Base-by-base conservation (phyloP, 2,329 filamentous ascomycete genomes). In the Parascedosporium putredinis region DNA sequence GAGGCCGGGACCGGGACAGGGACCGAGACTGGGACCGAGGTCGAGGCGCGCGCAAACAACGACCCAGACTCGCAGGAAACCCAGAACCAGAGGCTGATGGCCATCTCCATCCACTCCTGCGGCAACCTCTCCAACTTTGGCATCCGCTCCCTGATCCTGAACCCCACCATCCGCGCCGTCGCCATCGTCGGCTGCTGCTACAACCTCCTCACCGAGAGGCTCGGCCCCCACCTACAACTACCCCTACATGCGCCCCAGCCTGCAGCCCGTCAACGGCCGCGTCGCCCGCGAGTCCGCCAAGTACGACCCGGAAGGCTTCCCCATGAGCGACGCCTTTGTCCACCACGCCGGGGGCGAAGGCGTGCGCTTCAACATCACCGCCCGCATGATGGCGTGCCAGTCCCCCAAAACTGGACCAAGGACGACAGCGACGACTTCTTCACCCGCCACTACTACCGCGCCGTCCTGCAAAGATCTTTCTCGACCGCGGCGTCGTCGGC, bases 121-220 rank as follows among this genome's bases (percentile, higher is more conserved):
- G 93, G 93, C 24, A 97, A 98, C 57, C 80, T 98, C n/a, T 86
- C 94, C 1, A 93, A 98, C 64, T 90, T 94, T 62, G 93, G 87
- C 8, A 83, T 98, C 51, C 83, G 88, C 12, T 94, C 91, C 1
- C 76, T 98, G 18, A 68, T 90, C 2, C 69, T 94, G 51, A 97
- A 96, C 61, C 84, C 86, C 0, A 78, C 82, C 4, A 90, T 97
- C 50, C 80, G 81, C 27, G 88, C 89, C n/a, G 84, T 97, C 20
- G 91, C 91, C 51, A 90, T 98, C 62, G 88, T 98, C 53, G 93
- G 93, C 44, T 98, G 93, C 71, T 98, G 93, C 73, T 97, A 98
- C 74, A 98, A 98, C 59, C 79, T 97, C 5, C 71, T 97, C 57
- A 96, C 91, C 0, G 93, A 97, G 67, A 82, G 87, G 51, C 78